phyloP scores from a whole-genome alignment of 768 basidiomycete genomes.

The Collybia sp. region DNA sequence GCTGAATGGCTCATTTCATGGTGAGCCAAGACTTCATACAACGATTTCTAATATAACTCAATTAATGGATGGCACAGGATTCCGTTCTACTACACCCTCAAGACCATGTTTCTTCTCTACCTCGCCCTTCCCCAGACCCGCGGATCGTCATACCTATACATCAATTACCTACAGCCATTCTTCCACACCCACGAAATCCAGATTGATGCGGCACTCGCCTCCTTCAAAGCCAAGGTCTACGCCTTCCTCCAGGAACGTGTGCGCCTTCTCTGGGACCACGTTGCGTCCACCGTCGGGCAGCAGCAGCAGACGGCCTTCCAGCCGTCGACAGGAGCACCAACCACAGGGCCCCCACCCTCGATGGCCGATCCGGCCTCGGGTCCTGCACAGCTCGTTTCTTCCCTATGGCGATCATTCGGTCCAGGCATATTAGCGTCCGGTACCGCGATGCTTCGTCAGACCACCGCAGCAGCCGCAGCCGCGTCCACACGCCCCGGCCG shows the following conservation, averaged over 20 bases:
- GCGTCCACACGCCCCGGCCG: slow-evolving; percentile 20
- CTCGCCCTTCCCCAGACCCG: slow-evolving; percentile 87
- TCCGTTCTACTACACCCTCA: slow-evolving; percentile 82
- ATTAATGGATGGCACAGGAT: slow-evolving; percentile 48
- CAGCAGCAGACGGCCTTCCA: slow-evolving; percentile 19
- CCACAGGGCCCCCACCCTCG: slow-evolving; percentile 35
- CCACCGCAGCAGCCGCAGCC: slow-evolving; percentile 34
- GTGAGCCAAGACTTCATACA: slow-evolving; percentile 39
- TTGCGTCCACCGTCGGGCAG: slow-evolving; percentile 46
- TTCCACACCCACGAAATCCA: slow-evolving; percentile 78
- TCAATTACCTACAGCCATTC: slow-evolving; percentile 74
- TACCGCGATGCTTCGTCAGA: slow-evolving; percentile 54
- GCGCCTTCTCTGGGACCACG: slow-evolving; percentile 61
- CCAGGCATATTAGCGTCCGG: slow-evolving; percentile 68
- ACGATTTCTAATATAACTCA: slow-evolving; percentile 5
- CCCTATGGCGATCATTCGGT: slow-evolving; percentile 77
- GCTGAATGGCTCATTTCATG: slow-evolving; percentile 87
- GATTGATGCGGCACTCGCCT: slow-evolving; percentile 78
- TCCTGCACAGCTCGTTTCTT: slow-evolving; percentile 59
- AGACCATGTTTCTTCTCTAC: slow-evolving; percentile 83
- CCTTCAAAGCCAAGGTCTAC: slow-evolving; percentile 55
- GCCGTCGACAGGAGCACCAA: slow-evolving; percentile 13
- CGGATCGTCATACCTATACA: slow-evolving; percentile 85
- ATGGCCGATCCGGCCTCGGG: slow-evolving; percentile 53
- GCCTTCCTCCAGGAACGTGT: slow-evolving; percentile 61